Percentiles rank a stretch among this genome's conserved stretches.
phyloP scores from a whole-genome alignment of 2,329 filamentous ascomycete species.

The Trichoderma endophyticum region DNA sequence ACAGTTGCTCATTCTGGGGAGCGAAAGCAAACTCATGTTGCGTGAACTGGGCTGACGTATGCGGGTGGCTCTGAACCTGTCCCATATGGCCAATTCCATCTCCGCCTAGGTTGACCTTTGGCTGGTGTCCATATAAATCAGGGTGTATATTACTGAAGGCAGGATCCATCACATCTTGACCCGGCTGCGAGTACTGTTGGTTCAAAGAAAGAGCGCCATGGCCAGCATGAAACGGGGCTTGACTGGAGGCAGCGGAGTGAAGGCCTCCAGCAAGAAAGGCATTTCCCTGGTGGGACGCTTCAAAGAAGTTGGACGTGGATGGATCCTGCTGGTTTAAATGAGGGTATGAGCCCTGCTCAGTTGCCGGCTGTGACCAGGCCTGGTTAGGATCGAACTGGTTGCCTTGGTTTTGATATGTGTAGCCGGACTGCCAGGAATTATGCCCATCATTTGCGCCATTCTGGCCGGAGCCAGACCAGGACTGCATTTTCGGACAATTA shows the following conservation, averaged over 20 bases:
- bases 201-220: conserved; percentile 33
- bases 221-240: conserved; percentile 31
- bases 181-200: conserved; percentile 35
- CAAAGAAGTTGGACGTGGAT: conserved; percentile 35
- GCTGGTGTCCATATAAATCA: conserved; percentile 37
- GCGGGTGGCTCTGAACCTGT: conserved; percentile 32
- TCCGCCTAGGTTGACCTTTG: conserved; percentile 30
- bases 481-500: conserved; percentile 37
- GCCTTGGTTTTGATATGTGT: conserved; percentile 32
- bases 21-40: conserved; percentile 35
- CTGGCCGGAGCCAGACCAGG: conserved; percentile 38
- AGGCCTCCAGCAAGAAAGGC: conserved; percentile 33
- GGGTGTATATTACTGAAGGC: conserved; percentile 37
- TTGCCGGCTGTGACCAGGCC: conserved; percentile 37
- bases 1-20: conserved; percentile 32
- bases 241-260: conserved; percentile 29
- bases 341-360: conserved; percentile 34
- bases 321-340: conserved; percentile 33
- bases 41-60: conserved; percentile 34
- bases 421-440: conserved; percentile 36
- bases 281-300: conserved; percentile 32
- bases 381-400: conserved; percentile 40
- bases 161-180: conserved; percentile 36
- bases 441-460: conserved; percentile 35
- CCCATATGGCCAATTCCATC: conserved; percentile 24